Evolutionary conservation across 768 basidiomycete species (phyloP).

Genomic region (Pleurotus eryngii): DNA sequence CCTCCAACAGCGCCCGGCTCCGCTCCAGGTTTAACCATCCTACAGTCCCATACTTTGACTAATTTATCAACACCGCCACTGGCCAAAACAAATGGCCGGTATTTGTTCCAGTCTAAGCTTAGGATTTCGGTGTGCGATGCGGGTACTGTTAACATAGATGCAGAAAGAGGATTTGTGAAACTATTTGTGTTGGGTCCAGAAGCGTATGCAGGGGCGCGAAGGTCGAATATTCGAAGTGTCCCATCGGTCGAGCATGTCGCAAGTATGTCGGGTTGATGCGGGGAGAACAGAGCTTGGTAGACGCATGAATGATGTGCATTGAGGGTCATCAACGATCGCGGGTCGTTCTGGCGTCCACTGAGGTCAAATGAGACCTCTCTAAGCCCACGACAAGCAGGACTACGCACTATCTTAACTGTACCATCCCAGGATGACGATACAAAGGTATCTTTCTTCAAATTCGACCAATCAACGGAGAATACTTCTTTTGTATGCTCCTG

Average conservation of each 20-base stretch:
- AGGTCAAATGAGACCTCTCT: conserved; percentile 1
- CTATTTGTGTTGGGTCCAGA: conserved; percentile 46
- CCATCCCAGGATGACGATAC: conserved; percentile 92
- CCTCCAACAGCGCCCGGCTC: conserved; percentile 56
- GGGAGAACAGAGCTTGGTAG: conserved; percentile 90
- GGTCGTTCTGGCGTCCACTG: conserved; percentile 88
- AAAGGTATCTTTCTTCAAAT: conserved; percentile 85
- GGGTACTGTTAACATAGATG: conserved; percentile 73
- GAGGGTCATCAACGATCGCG: conserved; percentile 75
- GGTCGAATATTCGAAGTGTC: conserved; percentile 78
- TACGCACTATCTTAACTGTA: conserved; percentile 76
- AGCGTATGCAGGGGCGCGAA: conserved; percentile 60
- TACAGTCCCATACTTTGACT: conserved; percentile 81
- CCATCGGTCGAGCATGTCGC: conserved; percentile 89
- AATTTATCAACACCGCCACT: conserved; percentile 77
- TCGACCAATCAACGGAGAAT: conserved; percentile 95
- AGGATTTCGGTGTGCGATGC: conserved; percentile 79
- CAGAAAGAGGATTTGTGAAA: conserved; percentile 66
- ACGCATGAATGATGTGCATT: conserved; percentile 84
- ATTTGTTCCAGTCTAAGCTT: conserved; percentile 91
- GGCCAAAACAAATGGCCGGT: conserved; percentile 73
- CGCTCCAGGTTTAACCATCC: conserved; percentile 68
- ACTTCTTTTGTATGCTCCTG: conserved; percentile 93
- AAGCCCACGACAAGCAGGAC: neutral
- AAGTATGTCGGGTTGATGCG: conserved; percentile 79